phyloP scores from a whole-genome alignment of 73 alveolate species.

The Stentor roeselii region DNA sequence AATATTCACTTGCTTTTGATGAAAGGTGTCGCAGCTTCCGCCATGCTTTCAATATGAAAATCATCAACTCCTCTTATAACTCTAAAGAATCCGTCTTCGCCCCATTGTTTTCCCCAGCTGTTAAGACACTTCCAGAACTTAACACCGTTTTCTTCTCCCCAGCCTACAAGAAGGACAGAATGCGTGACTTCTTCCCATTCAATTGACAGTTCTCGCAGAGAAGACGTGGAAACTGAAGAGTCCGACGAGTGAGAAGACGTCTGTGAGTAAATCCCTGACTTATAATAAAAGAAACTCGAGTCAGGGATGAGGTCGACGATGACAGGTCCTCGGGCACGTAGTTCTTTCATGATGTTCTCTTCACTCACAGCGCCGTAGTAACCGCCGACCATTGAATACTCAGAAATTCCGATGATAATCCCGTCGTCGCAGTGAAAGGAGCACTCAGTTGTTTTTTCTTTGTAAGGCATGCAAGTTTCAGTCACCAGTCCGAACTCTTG shows the following conservation, averaged over 20 bases:
- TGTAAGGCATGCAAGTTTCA: constrained; percentile 45
- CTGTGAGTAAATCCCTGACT: constrained; percentile 55
- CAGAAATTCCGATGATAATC: constrained; percentile 15
- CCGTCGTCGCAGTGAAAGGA: constrained; percentile 11
- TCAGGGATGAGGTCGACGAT: constrained; percentile 58
- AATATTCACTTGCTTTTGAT: too few relatives aligned
- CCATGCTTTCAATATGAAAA: constrained; percentile 67
- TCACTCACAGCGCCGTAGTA: constrained; percentile 70
- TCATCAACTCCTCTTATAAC: constrained; percentile 74
- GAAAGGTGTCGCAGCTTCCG: constrained; percentile 45
- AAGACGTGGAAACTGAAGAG: constrained; percentile 38
- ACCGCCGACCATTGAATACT: constrained; percentile 57
- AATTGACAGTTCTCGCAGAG: constrained; percentile 49
- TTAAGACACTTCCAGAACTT: constrained; percentile 86
- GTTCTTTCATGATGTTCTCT: constrained; percentile 73
- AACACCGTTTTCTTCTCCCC: constrained; percentile 69
- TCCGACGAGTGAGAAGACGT: constrained; percentile 30
- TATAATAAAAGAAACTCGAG: constrained; percentile 44
- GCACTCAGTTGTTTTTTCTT: constrained; percentile 32
- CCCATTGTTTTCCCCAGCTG: constrained; percentile 94
- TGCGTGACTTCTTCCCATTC: constrained; percentile 62
- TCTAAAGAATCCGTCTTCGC: constrained; percentile 78
- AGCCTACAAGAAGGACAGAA: constrained; percentile 70
- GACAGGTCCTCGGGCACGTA: constrained; percentile 85
- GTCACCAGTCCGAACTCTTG: constrained; percentile 57